phyloP scores from a whole-genome alignment of 495 filamentous ascomycete species.

The Podospora tetraspora region DNA sequence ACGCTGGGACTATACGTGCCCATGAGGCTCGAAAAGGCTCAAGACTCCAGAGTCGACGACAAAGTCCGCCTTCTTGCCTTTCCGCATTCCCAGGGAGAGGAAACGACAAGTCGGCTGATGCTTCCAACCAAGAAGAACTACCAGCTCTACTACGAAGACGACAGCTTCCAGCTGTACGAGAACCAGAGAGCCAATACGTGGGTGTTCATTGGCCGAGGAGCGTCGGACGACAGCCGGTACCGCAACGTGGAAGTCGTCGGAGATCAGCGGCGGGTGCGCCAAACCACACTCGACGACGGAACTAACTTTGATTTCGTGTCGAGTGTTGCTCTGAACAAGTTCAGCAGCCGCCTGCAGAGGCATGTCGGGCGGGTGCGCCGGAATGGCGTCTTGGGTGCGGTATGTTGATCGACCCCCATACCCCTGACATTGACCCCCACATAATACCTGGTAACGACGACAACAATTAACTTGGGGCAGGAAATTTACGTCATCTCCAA shows the following conservation, averaged over 20 bases:
- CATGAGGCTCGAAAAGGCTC: conserved; percentile 30
- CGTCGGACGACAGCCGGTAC: conserved; percentile 36
- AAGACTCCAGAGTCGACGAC: conserved; percentile 38
- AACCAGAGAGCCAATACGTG: conserved; percentile 39
- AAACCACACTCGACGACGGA: conserved; percentile 37
- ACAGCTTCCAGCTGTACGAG: conserved; percentile 42
- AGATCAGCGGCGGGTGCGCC: conserved; percentile 30
- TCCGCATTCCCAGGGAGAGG: conserved; percentile 38
- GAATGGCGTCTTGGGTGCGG: conserved; percentile 35
- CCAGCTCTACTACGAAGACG: conserved; percentile 40
- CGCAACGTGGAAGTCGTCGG: conserved; percentile 28
- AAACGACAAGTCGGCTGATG: conserved; percentile 31
- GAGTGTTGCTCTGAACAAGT: conserved; percentile 46
- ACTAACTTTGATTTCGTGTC: conserved; percentile 38
- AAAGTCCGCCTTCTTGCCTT: conserved; percentile 46
- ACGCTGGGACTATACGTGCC: conserved; percentile 49
- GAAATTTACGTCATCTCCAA: conserved; percentile 53
- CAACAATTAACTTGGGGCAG: conserved; percentile 18
- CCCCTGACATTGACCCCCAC: neutral
- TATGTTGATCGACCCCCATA: neutral
- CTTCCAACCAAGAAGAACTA: conserved; percentile 44
- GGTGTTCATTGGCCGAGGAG: conserved; percentile 35
- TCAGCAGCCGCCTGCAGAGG: conserved; percentile 35
- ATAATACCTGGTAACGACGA: neutral
- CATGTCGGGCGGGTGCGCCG: conserved; percentile 43